phyloP scores from a whole-genome alignment of 2,329 filamentous ascomycete genomes.

The Pseudohalonectria lignicola region DNA sequence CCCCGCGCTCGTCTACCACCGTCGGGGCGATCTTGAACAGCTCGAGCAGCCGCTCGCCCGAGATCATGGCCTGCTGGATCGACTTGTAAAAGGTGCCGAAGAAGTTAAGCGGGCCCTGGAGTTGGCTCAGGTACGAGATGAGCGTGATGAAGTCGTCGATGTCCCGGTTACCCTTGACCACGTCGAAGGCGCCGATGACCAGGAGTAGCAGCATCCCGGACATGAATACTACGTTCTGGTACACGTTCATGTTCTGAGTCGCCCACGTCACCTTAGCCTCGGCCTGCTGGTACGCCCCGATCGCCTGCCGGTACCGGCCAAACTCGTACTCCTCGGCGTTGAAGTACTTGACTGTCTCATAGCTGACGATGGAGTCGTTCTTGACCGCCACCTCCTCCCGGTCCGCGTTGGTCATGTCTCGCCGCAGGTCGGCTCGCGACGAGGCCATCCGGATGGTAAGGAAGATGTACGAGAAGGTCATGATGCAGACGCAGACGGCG shows the following conservation, averaged over 20 bases:
- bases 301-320: conserved; percentile 58
- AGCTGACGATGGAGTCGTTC: conserved; percentile 98
- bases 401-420: conserved; percentile 90
- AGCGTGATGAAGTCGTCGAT: conserved; percentile 65
- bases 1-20: conserved; percentile 66
- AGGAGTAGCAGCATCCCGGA: conserved; percentile 61
- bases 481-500: conserved; percentile 76
- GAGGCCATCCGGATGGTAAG: conserved; percentile 93
- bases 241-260: conserved; percentile 70
- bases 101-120: conserved; percentile 74
- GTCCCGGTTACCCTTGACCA: conserved; percentile 51
- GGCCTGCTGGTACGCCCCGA: conserved; percentile 59
- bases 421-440: conserved; percentile 79
- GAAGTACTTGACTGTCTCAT: conserved; percentile 90
- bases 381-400: conserved; percentile 95
- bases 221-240: conserved; percentile 72
- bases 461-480: conserved; percentile 94
- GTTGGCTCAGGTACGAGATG: conserved; percentile 67
- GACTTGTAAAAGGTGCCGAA: conserved; percentile 93
- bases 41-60: conserved; percentile 87
- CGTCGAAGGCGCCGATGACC: conserved; percentile 67
- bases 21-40: conserved; percentile 94
- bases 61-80: conserved; percentile 95
- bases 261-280: conserved; percentile 70
- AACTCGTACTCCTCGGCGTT: conserved; percentile 77